Percentiles rank a stretch among this genome's conserved stretches.
Conservation (phyloP, 2,329 filamentous ascomycete genomes). For the Cercospora brassicicola region DNA sequence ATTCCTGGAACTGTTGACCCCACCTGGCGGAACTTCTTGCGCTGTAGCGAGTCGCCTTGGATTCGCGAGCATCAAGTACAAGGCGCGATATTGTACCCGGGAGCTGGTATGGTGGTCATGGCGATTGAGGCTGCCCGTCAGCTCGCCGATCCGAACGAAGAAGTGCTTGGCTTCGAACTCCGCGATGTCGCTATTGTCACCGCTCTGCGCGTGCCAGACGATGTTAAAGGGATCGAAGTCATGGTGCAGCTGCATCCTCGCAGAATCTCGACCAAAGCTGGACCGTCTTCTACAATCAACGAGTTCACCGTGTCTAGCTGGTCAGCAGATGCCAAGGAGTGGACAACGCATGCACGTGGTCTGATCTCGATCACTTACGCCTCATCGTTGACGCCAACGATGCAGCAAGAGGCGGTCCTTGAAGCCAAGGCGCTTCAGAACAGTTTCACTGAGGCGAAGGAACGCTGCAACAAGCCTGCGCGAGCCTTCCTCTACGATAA, state of each 20-base stretch:
- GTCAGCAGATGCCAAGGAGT: no score
- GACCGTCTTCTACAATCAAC: no score
- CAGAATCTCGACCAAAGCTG: no score
- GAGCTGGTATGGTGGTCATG: constrained; percentile 20
- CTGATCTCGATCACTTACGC: no score
- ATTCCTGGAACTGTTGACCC: not conserved
- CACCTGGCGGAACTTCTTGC: constrained; percentile 23
- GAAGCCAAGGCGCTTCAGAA: no score
- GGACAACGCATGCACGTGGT: no score
- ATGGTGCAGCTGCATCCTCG: not conserved
- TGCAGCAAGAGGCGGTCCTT: no score
- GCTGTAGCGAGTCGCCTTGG: constrained; percentile 18
- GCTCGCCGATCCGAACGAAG: not conserved
- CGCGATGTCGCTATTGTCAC: not conserved
- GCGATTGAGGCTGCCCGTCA: constrained; percentile 18
- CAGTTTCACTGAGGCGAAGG: no score
- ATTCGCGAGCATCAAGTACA: constrained; percentile 21
- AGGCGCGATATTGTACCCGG: constrained; percentile 23
- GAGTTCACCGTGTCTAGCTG: no score
- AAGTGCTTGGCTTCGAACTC: not conserved
- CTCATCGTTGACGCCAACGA: no score
- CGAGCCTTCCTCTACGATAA: no score
- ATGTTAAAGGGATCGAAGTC: not conserved
- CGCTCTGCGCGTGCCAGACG: not conserved
- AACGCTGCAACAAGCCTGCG: no score